A percentile compares a stretch with the other conserved stretches of the same genome.
Evolutionary conservation across 2,329 filamentous ascomycete species (phyloP).

Genomic region (Ascochyta clinopodiicola): DNA sequence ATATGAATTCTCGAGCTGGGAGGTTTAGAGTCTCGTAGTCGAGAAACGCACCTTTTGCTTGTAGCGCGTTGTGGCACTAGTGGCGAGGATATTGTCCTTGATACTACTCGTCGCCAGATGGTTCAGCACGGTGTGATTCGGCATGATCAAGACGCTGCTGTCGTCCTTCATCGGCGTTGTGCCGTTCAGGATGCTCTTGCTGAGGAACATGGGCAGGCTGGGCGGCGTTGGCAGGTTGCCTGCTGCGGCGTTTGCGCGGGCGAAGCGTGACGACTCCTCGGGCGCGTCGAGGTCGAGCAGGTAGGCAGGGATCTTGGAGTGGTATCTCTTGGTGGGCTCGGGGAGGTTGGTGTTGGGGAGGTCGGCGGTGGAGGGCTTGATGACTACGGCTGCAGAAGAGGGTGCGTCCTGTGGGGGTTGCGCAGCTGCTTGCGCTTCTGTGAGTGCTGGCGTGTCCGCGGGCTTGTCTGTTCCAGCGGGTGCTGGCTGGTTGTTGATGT

Average conservation of each 20-base stretch:
- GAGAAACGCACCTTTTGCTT: conserved; percentile 77
- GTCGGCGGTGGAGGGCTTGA: conserved; percentile 34
- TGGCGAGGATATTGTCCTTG: conserved; percentile 92
- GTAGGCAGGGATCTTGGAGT: conserved; percentile 79
- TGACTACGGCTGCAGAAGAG: conserved; percentile 45
- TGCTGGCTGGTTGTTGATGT: conserved; percentile 53
- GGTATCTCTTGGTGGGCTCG: conserved; percentile 63
- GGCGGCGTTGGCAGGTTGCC: conserved; percentile 84
- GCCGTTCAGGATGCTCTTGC: conserved; percentile 93
- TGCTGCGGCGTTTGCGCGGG: conserved; percentile 75
- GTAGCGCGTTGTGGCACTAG: conserved; percentile 96
- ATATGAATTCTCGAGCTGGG: background rate
- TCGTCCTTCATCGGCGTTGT: conserved; percentile 95
- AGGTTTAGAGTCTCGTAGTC: background rate
- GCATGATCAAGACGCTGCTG: conserved; percentile 94
- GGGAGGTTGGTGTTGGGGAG: conserved; percentile 36
- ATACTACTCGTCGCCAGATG: conserved; percentile 98
- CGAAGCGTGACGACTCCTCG: conserved; percentile 77
- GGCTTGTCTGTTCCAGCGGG: conserved; percentile 26
- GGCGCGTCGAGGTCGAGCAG: conserved; percentile 85
- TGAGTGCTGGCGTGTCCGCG: conserved; percentile 23
- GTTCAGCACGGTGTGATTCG: conserved; percentile 95
- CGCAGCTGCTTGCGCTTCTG: conserved; percentile 23
- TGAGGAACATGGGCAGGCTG: conserved; percentile 85
- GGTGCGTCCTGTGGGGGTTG: conserved; percentile 47